Base-by-base conservation (phyloP, 345 rosid species). In the Erucastrum elatum region DNA sequence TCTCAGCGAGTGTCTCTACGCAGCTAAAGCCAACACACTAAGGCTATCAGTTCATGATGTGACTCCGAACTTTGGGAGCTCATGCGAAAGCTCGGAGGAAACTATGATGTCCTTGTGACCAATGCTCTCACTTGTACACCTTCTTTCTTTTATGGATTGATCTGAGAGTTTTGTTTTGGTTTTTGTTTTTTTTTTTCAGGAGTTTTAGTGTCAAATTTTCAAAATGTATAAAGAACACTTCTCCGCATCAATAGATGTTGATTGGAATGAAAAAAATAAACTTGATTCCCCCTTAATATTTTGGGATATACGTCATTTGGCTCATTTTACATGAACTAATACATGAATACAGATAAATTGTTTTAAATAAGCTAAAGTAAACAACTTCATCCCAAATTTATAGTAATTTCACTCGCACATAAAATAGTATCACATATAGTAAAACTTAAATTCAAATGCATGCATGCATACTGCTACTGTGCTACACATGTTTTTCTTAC, bases 41-140 rank as follows among this genome's bases (percentile, higher is more conserved):
- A 86, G 98, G 79, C 73, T 94, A 46, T 83, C 85, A 0, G 84
- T 92, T 80, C 94, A 94, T 35, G 97, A 94, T 68, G 78, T 75
- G 62, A 86, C 72, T 82, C 69, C 86, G 4, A 86, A 80, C 77
- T 94, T 84, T 0, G 97, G 97, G 44, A 94, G 98, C 82, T 90
- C 97, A 9, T 94, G 97, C 65, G 97, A 94, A 81, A 90, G 97
- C 90, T 89, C 88, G 2, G 94, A 88, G 25, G 89, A 88, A 79
- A 74, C 66, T 69, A 80, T 74, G 82, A 80, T 80, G 79, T 74
- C 41, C 44, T 68, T 80, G 67, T 80, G 75, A 79, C 64, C 64
- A 66, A 8, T 73, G 63, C 46, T 49, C 8, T 35, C 68, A 71
- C 51, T 66, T 56, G 68, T 56, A 51, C 13, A 49, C 5, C 29